A percentile compares a stretch with the other conserved stretches of the same genome.
phyloP scores from a whole-genome alignment of 1,284 basidiomycete species.

The Trametes hirsuta region DNA sequence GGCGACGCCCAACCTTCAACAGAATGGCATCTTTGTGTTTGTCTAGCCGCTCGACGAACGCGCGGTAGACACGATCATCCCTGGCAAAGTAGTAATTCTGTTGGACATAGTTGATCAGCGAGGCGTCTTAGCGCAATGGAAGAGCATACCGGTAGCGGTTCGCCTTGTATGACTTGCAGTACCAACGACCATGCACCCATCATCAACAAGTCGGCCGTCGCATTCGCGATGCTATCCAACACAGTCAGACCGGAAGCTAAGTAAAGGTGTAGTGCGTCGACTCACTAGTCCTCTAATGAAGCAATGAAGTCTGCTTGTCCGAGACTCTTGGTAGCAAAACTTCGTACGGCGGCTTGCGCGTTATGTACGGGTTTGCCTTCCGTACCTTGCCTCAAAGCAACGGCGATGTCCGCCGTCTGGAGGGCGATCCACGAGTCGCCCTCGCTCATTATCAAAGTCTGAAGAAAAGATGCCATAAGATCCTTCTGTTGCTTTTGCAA shows the following conservation, averaged over 20 bases:
- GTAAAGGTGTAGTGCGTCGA: constrained; percentile 4
- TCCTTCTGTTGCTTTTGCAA: constrained; percentile 77
- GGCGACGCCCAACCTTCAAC: constrained; percentile 49
- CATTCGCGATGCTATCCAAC: constrained; percentile 69
- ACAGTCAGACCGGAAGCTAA: background rate
- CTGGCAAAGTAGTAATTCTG: constrained; percentile 81
- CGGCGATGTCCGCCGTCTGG: constrained; percentile 59
- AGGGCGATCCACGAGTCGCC: constrained; percentile 78
- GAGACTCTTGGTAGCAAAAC: constrained; percentile 77
- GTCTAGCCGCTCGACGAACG: constrained; percentile 65
- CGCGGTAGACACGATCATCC: constrained; percentile 77
- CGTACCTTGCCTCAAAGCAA: constrained; percentile 63
- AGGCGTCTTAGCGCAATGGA: background rate
- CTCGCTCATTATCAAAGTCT: constrained; percentile 86
- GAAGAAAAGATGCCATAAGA: constrained; percentile 79
- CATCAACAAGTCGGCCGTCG: constrained; percentile 74
- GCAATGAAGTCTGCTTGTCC: constrained; percentile 78
- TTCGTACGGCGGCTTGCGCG: constrained; percentile 67
- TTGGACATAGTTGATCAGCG: background rate
- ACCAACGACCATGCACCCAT: constrained; percentile 73
- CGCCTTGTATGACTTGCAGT: constrained; percentile 52
- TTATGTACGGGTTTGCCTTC: constrained; percentile 69
- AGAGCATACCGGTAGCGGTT: constrained; percentile 62
- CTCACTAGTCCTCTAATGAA: constrained; percentile 82
- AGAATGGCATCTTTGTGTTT: constrained; percentile 54